Base-by-base conservation (phyloP, 2,329 filamentous ascomycete genomes). In the Pseudocercospora fuligena region DNA sequence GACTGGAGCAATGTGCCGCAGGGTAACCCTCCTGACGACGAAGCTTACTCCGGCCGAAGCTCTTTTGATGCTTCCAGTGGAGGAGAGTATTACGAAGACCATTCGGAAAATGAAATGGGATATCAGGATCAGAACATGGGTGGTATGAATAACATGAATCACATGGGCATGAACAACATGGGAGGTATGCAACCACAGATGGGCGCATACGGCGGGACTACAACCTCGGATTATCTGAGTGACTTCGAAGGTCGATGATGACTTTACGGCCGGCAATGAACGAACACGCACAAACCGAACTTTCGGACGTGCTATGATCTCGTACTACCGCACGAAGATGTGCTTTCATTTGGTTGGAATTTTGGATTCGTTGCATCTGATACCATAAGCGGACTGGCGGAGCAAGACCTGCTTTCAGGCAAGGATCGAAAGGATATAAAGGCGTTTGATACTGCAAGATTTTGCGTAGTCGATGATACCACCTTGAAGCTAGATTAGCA, bases 1-100 rank as follows among this genome's bases (percentile, higher is more conserved):
- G 94, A 94, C 75, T 98, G 94, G 94, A 86, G 87, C 19, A 87
- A 90, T 61, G 86, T 96, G 76, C 87, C 89, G 49, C 86, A 90
- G n/a, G 84, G 72, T 5, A 68, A 70, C 8, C 72, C 73, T 19
- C 70, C 72, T 0, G 72, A 76, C 11, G 71, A 85, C 6, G 88
- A 88, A 19, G 85, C 65, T 19, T 66, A 92, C 68, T 92, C 90
- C 73, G 91, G 91, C 0, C 86, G 90, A 61, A 93, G 91, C 70
- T 93, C 90, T 70, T 95, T 94, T 73, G 93, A 96, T 75, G 90
- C 89, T 0, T 92, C 90, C 65, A 92, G 83, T 59, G 86, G 85
- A 51, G 85, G 84, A 65, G 86, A 94, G 75, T 91, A 91, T 65
- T 90, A 91, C 54, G 89, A 87, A 14, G 91, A 93, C 21, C 53